Evolutionary conservation across 2,329 filamentous ascomycete genomes (phyloP).

Genomic region (Scopulariopsis brevicaulis): DNA sequence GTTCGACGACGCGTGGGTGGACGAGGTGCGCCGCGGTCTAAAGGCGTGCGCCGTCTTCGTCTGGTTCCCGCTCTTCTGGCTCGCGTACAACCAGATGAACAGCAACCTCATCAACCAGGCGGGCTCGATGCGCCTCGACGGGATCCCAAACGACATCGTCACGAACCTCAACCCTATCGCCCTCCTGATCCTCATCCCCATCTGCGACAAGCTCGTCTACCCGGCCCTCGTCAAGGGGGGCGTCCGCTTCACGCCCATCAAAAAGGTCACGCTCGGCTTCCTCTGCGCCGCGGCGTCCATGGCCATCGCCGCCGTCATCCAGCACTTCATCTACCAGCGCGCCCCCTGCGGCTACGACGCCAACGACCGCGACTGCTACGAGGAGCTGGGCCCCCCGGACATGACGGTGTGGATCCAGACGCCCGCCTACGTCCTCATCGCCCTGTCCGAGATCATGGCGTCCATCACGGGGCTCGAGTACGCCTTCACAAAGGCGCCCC

Average conservation of each 20-base stretch:
- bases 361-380: slow-evolving; percentile 17
- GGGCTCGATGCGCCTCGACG: slow-evolving; percentile 52
- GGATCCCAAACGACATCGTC: slow-evolving; percentile 67
- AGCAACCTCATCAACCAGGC: slow-evolving; percentile 54
- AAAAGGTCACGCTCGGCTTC: slow-evolving; percentile 62
- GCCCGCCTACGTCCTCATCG: slow-evolving; percentile 35
- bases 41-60: slow-evolving; percentile 57
- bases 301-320: slow-evolving; percentile 40
- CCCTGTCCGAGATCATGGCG: slow-evolving; percentile 35
- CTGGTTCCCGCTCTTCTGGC: slow-evolving; percentile 55
- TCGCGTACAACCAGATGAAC: slow-evolving; percentile 34
- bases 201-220: slow-evolving; percentile 58
- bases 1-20: slow-evolving; percentile 71
- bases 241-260: slow-evolving; percentile 63
- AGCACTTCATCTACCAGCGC: slow-evolving; percentile 53
- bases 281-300: slow-evolving; percentile 49
- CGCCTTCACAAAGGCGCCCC: slow-evolving; percentile 64
- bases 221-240: slow-evolving; percentile 52
- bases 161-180: slow-evolving; percentile 64
- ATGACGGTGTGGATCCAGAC: slow-evolving; percentile 55
- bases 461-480: slow-evolving; percentile 55
- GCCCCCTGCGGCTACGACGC: slow-evolving; percentile 42
- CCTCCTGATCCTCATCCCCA: slow-evolving; percentile 62
- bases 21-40: slow-evolving; percentile 59
- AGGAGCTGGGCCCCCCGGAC: slow-evolving; percentile 25